A percentile compares a stretch with the other conserved stretches of the same genome.
Evolutionary conservation across 139 green algal genomes (phyloP).

Genomic region (Coccomyxa sp.): DNA sequence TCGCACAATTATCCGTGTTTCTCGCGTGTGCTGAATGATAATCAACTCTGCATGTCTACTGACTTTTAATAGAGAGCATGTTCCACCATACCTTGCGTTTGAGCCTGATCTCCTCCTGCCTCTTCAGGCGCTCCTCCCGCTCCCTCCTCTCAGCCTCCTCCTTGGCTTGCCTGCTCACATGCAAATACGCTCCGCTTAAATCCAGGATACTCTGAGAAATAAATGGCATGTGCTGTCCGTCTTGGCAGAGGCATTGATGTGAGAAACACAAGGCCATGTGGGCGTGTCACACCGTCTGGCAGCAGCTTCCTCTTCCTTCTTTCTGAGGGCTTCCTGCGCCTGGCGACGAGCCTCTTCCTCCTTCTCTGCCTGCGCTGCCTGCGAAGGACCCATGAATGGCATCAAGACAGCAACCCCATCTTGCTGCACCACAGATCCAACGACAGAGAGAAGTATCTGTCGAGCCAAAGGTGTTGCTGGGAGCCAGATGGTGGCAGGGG

Average conservation of each 20-base stretch:
- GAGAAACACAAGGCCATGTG: background rate
- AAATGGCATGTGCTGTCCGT: too few relatives aligned
- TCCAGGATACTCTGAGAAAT: too few relatives aligned
- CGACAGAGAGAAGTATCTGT: too few relatives aligned
- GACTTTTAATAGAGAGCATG: too few relatives aligned
- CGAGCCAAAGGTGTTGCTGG: too few relatives aligned
- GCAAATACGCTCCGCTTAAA: background rate
- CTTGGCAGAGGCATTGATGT: too few relatives aligned
- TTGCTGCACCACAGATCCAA: too few relatives aligned
- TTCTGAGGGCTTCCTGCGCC: slow-evolving; percentile 31
- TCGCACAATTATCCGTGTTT: too few relatives aligned
- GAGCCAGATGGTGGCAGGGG: too few relatives aligned
- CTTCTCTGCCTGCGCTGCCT: slow-evolving; percentile 35
- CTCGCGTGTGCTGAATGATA: too few relatives aligned
- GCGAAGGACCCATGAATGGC: background rate
- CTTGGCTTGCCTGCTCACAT: slow-evolving; percentile 21
- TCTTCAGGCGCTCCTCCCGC: slow-evolving; percentile 27
- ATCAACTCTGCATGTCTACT: too few relatives aligned
- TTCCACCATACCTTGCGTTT: slow-evolving; percentile 17
- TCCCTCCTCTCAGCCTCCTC: slow-evolving; percentile 39
- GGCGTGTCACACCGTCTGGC: slow-evolving; percentile 16
- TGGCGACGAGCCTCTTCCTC: slow-evolving; percentile 38
- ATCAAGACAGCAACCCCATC: too few relatives aligned
- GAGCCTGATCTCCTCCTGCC: slow-evolving; percentile 25
- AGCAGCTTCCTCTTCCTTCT: slow-evolving; percentile 39